These are phyloP conservation scores for Orbilia ellipsospora DNA, from an alignment of 2,329 filamentous ascomycete species.

Conservation along the genomic window DNA sequence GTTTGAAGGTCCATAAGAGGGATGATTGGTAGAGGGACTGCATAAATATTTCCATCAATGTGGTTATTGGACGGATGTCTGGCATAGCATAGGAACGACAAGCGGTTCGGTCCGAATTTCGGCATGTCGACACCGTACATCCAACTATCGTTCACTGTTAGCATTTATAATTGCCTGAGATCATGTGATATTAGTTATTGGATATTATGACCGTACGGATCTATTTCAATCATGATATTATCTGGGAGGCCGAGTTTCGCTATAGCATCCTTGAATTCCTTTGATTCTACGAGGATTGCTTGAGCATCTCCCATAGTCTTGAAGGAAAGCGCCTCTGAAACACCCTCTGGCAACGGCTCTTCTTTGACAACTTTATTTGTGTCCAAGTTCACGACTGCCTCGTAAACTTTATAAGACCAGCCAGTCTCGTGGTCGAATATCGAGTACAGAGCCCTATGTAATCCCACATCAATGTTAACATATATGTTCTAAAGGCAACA, in stretches of 20 bases:
- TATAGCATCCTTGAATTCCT: constrained; percentile 66
- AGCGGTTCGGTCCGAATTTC: constrained; percentile 64
- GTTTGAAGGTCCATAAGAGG: constrained; percentile 71
- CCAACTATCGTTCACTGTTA: constrained; percentile 70
- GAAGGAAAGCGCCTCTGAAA: constrained; percentile 53
- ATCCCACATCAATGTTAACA: neutral
- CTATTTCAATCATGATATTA: constrained; percentile 64
- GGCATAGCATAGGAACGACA: constrained; percentile 68
- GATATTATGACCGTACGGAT: constrained; percentile 68
- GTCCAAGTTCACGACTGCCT: constrained; percentile 68
- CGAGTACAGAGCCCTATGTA: constrained; percentile 28
- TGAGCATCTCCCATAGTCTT: constrained; percentile 58
- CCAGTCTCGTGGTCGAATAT: constrained; percentile 56
- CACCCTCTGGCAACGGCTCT: constrained; percentile 65
- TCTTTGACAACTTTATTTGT: constrained; percentile 67
- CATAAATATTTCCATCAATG: constrained; percentile 72
- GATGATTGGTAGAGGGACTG: constrained; percentile 71
- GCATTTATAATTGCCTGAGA: constrained; percentile 63
- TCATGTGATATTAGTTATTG: too few species aligned
- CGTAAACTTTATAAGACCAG: constrained; percentile 67
- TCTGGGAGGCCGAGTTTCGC: constrained; percentile 66
- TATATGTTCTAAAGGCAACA: constrained; percentile 9
- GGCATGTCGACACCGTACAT: constrained; percentile 70
- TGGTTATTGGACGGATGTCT: constrained; percentile 63
- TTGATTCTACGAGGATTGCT: constrained; percentile 61